These are phyloP conservation scores for Tephrocybe sp. DNA, from an alignment of 768 basidiomycete genomes.

Conservation along the genomic window DNA sequence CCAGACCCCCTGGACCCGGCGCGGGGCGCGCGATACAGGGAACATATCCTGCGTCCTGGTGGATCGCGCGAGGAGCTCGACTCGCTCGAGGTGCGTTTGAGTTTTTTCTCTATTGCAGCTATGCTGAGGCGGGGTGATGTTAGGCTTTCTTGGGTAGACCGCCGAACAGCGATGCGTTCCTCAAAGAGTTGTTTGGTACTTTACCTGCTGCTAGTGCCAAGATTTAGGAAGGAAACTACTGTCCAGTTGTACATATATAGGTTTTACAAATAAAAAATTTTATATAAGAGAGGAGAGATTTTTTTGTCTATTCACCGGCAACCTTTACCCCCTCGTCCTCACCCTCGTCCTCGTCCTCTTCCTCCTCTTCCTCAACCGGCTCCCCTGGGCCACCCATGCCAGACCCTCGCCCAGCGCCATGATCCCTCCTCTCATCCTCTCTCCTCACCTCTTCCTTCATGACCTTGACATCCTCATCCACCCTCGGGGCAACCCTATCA, in stretches of 20 bases:
- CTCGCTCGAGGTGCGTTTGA: constrained; percentile 60
- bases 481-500: constrained; percentile 83
- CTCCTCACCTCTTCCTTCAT: constrained; percentile 78
- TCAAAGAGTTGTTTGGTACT: constrained; percentile 61
- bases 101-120: neutral
- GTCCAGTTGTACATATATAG: no score
- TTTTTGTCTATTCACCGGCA: constrained; percentile 19
- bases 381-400: constrained; percentile 15
- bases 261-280: neutral
- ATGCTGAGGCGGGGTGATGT: neutral
- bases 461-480: constrained; percentile 81
- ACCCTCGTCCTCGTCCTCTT: constrained; percentile 28
- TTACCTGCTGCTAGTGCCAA: constrained; percentile 26
- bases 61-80: constrained; percentile 81
- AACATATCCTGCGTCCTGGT: constrained; percentile 72
- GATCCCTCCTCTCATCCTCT: constrained; percentile 54
- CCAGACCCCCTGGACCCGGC: constrained; percentile 70
- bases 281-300: no score
- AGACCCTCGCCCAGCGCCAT: constrained; percentile 27
- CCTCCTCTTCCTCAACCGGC: constrained; percentile 31
- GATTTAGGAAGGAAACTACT: constrained; percentile 1
- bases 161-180: constrained; percentile 76
- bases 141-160: constrained; percentile 78
- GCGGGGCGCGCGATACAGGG: constrained; percentile 68
- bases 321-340: constrained; percentile 32